Base-by-base conservation (phyloP, 2,329 filamentous ascomycete genomes). In the Alternaria tenuissima region DNA sequence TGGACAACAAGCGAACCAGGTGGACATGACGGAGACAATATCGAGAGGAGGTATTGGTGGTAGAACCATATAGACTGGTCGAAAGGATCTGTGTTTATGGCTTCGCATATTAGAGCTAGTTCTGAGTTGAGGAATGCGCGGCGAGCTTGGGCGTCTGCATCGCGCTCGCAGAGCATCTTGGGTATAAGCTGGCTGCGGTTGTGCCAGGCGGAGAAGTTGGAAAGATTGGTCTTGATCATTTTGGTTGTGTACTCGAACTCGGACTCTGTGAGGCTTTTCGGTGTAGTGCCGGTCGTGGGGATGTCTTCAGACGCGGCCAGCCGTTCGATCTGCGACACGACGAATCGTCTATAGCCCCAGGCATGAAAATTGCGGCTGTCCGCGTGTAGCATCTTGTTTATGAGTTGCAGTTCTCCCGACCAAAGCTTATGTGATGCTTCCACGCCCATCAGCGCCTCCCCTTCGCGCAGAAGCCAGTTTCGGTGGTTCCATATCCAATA, bases 401-500 rank as follows among this genome's bases (percentile, higher is more conserved):
- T 91, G 8, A 98, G 83, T 0, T 83, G 88, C 18, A 99, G 86
- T 78, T 99, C 95, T 64, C 90, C 88, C 70, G 90, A 84, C 95
- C 95, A 99, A 51, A 97, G 83, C 39, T 83, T 80, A 22, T 86
- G 84, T 2, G 92, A 87, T 16, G 81, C 74, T 0, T 81, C 58
- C 1, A 79, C 63, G 2, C 88, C 85, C 9, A 97, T 82, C 18
- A 89, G 83, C 12, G 83, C 76, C 47, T 90, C 91, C 34, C 89
- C 89, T 76, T 92, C 87, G 55, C 89, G 83, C 14, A 99, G 83
- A 3, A 94, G 82, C 94, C 95, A 99, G 46, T 90, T 81, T 28
- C 95, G 89, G 79, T 97, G 94, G 70, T 97, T 96, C 95, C 95
- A 99, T 73, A 99, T 94, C 94, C 95, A 98, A 82, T 99, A 99